These are phyloP conservation scores for Cutaneotrichosporon sp. DNA, from an alignment of 1,284 basidiomycete species.

Conservation along the genomic window DNA sequence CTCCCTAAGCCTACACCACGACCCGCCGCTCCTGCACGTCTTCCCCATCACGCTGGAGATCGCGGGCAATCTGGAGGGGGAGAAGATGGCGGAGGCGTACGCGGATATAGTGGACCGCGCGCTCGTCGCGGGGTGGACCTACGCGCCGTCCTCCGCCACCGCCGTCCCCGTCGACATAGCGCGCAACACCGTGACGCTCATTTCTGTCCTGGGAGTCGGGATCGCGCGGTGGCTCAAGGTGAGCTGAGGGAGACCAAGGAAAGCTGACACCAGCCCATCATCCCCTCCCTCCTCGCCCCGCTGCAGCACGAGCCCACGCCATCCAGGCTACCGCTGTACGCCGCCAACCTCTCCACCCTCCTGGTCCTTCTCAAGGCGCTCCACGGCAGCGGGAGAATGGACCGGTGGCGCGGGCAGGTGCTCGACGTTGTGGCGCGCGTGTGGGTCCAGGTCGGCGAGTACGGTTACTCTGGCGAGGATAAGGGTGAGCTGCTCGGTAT, in stretches of 20 bases:
- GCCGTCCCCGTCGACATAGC: slow-evolving; percentile 38
- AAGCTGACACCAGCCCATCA: slow-evolving; percentile 36
- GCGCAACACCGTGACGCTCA: slow-evolving; percentile 36
- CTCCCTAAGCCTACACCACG: slow-evolving; percentile 43
- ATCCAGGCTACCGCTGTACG: slow-evolving; percentile 33
- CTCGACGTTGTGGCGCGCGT: slow-evolving; percentile 40
- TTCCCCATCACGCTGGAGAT: slow-evolving; percentile 25
- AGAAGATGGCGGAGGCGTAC: slow-evolving; percentile 34
- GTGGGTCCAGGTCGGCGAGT: slow-evolving; percentile 38
- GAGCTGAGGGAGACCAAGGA: no score
- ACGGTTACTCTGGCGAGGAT: slow-evolving; percentile 13
- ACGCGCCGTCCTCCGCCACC: slow-evolving; percentile 44
- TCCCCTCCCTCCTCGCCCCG: slow-evolving; percentile 47
- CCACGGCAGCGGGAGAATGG: slow-evolving; percentile 32
- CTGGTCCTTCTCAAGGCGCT: slow-evolving; percentile 30
- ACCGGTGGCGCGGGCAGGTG: slow-evolving; percentile 51
- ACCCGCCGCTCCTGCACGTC: slow-evolving; percentile 40
- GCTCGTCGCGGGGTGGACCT: slow-evolving; percentile 42
- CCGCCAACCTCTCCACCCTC: slow-evolving; percentile 45
- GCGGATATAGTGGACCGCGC: slow-evolving; percentile 45
- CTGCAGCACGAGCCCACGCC: slow-evolving; percentile 44
- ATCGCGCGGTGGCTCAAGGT: slow-evolving; percentile 52
- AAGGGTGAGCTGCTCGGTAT: neutral
- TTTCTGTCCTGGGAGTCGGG: slow-evolving; percentile 36
- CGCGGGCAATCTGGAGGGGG: slow-evolving; percentile 5